These are phyloP conservation scores for Rubia occidens DNA, from an alignment of 305 asterid species.

Conservation along the genomic window DNA sequence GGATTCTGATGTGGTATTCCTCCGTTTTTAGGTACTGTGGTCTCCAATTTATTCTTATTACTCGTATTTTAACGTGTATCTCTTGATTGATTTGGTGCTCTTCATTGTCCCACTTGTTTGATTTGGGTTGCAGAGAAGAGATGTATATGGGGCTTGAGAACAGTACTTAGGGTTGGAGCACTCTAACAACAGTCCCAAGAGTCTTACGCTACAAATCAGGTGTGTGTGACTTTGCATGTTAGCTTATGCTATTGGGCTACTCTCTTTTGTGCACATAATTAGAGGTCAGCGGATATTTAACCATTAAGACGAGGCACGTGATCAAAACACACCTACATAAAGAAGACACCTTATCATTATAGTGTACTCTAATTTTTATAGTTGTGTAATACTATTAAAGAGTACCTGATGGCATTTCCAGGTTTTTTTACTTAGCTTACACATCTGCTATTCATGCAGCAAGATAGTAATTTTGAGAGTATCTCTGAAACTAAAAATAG, in stretches of 20 bases:
- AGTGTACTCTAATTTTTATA: too few species aligned
- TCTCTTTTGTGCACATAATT: neutral
- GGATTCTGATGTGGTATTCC: slow-evolving; percentile 56
- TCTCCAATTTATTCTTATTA: neutral
- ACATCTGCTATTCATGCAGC: too few species aligned
- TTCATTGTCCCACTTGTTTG: slow-evolving; percentile 7
- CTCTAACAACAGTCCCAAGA: slow-evolving; percentile 67
- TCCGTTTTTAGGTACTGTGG: slow-evolving; percentile 51
- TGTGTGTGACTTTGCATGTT: slow-evolving; percentile 23
- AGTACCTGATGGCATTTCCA: too few species aligned
- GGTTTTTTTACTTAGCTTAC: too few species aligned
- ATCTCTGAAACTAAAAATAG: too few species aligned
- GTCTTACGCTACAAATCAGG: slow-evolving; percentile 61
- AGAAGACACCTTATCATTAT: too few species aligned
- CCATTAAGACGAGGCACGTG: too few species aligned
- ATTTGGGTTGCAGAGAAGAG: slow-evolving; percentile 68
- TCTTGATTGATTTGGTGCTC: slow-evolving; percentile 1
- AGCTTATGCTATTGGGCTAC: neutral
- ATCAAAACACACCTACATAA: too few species aligned
- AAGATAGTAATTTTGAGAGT: too few species aligned
- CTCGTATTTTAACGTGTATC: slow-evolving; percentile 1
- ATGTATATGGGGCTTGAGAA: slow-evolving; percentile 92
- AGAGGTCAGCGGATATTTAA: too few species aligned
- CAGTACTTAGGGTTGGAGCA: slow-evolving; percentile 95
- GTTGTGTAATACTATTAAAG: too few species aligned